These are phyloP conservation scores for Coleophoma cylindrospora DNA, from an alignment of 2,329 filamentous ascomycete genomes.

Conservation along the genomic window DNA sequence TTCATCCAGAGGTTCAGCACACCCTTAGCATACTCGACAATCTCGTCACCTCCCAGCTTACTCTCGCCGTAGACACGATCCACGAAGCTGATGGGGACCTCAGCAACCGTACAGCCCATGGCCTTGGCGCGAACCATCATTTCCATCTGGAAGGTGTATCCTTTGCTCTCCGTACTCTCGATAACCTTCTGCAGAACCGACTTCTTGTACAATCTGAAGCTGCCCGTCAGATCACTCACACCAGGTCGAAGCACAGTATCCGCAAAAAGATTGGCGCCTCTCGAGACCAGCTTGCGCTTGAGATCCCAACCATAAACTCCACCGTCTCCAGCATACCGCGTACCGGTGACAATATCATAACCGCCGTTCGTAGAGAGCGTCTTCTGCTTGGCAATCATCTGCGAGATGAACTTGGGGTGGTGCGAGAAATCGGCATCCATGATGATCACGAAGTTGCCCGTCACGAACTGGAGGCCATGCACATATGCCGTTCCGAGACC, in stretches of 20 bases:
- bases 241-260: constrained; percentile 91
- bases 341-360: constrained; percentile 97
- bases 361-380: constrained; percentile 45
- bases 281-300: constrained; percentile 78
- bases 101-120: constrained; percentile 88
- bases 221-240: constrained; percentile 92
- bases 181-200: constrained; percentile 86
- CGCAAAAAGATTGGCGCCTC: constrained; percentile 91
- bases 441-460: constrained; percentile 96
- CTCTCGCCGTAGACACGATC: constrained; percentile 93
- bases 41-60: constrained; percentile 92
- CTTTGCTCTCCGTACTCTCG: constrained; percentile 85
- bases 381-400: constrained; percentile 83
- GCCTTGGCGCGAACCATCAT: constrained; percentile 97
- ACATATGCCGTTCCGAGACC: constrained; percentile 25
- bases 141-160: constrained; percentile 99
- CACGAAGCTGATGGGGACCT: constrained; percentile 95
- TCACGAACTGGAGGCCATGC: constrained; percentile 65
- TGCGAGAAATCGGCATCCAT: constrained; percentile 99
- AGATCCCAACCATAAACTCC: constrained; percentile 97
- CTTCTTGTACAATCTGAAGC: constrained; percentile 93
- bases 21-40: constrained; percentile 92
- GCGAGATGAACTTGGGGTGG: constrained; percentile 97
- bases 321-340: constrained; percentile 82
- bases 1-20: constrained; percentile 74